Conservation (phyloP, 164 flowering plant genomes). For the Magnolia kwangsiensis region DNA sequence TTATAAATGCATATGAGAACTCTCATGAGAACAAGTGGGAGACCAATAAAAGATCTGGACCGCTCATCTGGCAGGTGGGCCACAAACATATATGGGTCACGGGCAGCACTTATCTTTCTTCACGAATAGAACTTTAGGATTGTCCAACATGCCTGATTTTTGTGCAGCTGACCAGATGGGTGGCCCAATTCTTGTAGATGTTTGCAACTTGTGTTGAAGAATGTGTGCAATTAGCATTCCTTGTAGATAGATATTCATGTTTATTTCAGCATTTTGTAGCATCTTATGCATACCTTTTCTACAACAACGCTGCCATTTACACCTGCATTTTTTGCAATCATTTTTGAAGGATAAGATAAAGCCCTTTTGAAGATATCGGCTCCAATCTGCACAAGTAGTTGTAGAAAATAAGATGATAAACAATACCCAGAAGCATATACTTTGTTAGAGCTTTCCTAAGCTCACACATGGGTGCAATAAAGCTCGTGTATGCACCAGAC, state of each 20-base stretch:
- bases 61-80: not conserved
- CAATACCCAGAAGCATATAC: too few species aligned
- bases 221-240: too few species aligned
- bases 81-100: not conserved
- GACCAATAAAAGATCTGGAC: not conserved
- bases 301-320: conserved; percentile 67
- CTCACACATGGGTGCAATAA: too few species aligned
- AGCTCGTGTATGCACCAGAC: too few species aligned
- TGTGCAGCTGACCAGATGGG: not conserved
- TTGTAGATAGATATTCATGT: not conserved
- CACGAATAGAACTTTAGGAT: not conserved
- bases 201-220: too few species aligned
- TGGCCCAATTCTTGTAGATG: too few species aligned
- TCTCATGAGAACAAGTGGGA: not conserved
- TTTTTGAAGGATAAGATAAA: conserved; percentile 58
- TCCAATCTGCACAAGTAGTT: conserved; percentile 57
- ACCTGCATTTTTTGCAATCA: conserved; percentile 84
- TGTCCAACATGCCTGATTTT: not conserved
- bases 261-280: not conserved
- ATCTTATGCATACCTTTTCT: conserved; percentile 43
- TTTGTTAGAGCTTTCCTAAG: not conserved
- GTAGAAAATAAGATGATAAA: conserved; percentile 1
- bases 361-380: conserved; percentile 84
- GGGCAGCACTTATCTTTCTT: not conserved
- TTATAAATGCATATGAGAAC: not conserved